A percentile compares a stretch with the other conserved stretches of the same genome.
Conservation (phyloP, 257 asterid species). For the Capsicum rhomboideum region DNA sequence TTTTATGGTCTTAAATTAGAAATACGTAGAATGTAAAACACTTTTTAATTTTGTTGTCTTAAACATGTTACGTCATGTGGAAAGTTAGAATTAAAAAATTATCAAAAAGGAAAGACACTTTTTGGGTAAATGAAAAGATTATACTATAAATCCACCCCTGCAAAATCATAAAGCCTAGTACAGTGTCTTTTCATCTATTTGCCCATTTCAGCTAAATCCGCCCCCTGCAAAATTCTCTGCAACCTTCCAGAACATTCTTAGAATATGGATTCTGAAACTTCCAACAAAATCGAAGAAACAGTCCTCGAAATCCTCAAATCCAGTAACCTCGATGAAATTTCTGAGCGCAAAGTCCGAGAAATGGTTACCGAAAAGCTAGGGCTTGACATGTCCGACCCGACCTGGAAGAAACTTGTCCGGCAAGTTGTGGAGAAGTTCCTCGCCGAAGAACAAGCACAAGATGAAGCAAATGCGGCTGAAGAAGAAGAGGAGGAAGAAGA, state of each 20-base stretch:
- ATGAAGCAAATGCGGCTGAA: conserved; percentile 13
- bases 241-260: not conserved
- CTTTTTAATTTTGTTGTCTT: too few relatives aligned
- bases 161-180: not conserved
- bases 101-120: too few relatives aligned
- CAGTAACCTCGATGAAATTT: conserved; percentile 68
- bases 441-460: conserved; percentile 31
- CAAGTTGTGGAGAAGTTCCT: conserved; percentile 69
- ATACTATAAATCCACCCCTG: not conserved
- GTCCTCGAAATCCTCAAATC: conserved; percentile 52
- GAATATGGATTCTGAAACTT: conserved; percentile 54
- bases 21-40: too few relatives aligned
- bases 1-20: too few relatives aligned
- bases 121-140: not conserved
- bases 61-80: too few relatives aligned
- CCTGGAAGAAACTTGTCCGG: conserved; percentile 58
- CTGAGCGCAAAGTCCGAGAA: conserved; percentile 74
- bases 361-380: conserved; percentile 69
- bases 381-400: conserved; percentile 62
- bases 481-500: conserved; percentile 27
- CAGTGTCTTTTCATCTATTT: not conserved
- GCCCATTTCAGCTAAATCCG: not conserved
- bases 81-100: too few relatives aligned
- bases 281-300: conserved; percentile 47
- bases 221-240: not conserved